phyloP scores from a whole-genome alignment of 306 rosid genomes.

The Fragaria ananassa region DNA sequence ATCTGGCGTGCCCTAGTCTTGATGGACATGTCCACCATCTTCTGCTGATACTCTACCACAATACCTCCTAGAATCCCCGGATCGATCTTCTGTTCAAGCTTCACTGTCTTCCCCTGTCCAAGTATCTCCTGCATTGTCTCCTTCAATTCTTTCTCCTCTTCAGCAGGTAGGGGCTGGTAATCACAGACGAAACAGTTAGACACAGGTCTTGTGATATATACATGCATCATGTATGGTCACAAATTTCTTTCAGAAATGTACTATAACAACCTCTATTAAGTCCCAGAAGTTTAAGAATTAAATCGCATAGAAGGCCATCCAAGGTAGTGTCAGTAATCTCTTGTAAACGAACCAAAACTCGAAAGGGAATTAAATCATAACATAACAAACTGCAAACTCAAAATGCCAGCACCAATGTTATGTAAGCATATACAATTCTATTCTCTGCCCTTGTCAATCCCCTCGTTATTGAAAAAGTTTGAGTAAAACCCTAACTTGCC shows the following conservation, averaged over 20 bases:
- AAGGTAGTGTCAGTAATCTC: background rate
- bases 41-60: conserved; percentile 66
- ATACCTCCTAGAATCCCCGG: conserved; percentile 79
- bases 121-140: conserved; percentile 72
- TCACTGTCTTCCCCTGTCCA: conserved; percentile 71
- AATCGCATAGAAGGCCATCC: too few species aligned
- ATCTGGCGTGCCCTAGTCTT: conserved; percentile 83
- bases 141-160: conserved; percentile 84
- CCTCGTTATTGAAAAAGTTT: background rate
- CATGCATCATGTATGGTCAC: background rate
- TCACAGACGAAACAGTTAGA: conserved; percentile 18
- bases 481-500: background rate
- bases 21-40: conserved; percentile 89
- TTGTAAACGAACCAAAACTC: background rate
- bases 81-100: conserved; percentile 86
- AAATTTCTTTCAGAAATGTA: background rate
- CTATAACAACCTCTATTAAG: background rate
- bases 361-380: background rate
- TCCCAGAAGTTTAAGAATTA: background rate
- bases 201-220: background rate
- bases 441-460: background rate
- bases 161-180: conserved; percentile 72
- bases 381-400: background rate
- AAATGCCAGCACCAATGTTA: background rate
- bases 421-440: background rate